These are phyloP conservation scores for Umbelopsis sp. DNA, from an alignment of 192 early-diverging fungal genomes.

Conservation along the genomic window DNA sequence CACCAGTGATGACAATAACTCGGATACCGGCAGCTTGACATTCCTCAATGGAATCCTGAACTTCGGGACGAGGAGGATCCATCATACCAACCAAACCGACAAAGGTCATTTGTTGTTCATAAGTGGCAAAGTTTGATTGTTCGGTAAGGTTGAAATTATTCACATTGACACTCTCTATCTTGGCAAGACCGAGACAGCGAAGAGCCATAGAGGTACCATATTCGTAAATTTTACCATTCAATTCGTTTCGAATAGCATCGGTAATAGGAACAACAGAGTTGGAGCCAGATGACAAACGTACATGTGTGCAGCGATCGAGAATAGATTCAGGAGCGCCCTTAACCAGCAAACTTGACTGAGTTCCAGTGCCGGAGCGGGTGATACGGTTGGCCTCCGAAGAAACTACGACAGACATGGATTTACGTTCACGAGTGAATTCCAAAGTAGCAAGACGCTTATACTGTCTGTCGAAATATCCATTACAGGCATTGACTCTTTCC, in stretches of 20 bases:
- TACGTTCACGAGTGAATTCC: slow-evolving; percentile 97
- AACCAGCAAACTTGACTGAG: slow-evolving; percentile 66
- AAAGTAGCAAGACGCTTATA: slow-evolving; percentile 70
- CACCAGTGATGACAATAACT: slow-evolving; percentile 98
- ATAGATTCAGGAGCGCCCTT: slow-evolving; percentile 97
- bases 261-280: slow-evolving; percentile 66
- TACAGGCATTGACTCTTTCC: slow-evolving; percentile 69
- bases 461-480: slow-evolving; percentile 69
- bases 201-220: slow-evolving; percentile 81
- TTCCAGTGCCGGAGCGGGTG: slow-evolving; percentile 33
- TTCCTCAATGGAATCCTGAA: slow-evolving; percentile 76
- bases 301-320: slow-evolving; percentile 80
- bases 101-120: slow-evolving; percentile 91
- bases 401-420: slow-evolving; percentile 96
- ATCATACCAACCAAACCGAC: slow-evolving; percentile 95
- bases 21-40: slow-evolving; percentile 95
- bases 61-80: slow-evolving; percentile 96
- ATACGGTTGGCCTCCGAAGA: slow-evolving; percentile 29
- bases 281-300: slow-evolving; percentile 53
- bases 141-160: slow-evolving; percentile 57
- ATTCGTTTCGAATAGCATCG: slow-evolving; percentile 53
- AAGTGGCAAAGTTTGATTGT: slow-evolving; percentile 63
- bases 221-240: slow-evolving; percentile 67
- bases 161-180: slow-evolving; percentile 70
- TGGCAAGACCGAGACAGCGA: slow-evolving; percentile 91